phyloP scores from a whole-genome alignment of 177 flowering plant genomes.

The Vitis hybrid region DNA sequence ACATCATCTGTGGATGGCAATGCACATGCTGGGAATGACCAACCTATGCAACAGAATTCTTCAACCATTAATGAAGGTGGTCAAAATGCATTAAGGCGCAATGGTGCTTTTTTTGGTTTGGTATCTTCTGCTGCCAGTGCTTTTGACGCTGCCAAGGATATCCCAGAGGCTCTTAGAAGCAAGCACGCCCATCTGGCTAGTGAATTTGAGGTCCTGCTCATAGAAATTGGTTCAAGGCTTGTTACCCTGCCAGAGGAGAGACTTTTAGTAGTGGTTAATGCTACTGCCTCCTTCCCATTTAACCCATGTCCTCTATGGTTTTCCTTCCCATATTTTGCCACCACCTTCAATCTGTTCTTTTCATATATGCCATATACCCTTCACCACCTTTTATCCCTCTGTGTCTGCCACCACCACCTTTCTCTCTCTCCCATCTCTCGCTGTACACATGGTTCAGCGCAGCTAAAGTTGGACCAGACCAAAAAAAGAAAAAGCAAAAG shows the following conservation, averaged over 20 bases:
- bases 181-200: conserved; percentile 93
- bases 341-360: too few species aligned
- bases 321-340: too few species aligned
- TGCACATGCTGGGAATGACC: conserved; percentile 60
- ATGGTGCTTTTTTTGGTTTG: conserved; percentile 51
- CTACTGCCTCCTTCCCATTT: conserved; percentile 34
- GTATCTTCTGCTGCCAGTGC: conserved; percentile 89
- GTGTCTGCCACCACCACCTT: background rate
- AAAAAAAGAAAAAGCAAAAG: conserved; percentile 14
- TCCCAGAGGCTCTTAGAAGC: conserved; percentile 95
- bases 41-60: conserved; percentile 59
- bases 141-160: conserved; percentile 96
- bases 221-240: conserved; percentile 97
- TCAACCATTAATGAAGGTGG: conserved; percentile 59
- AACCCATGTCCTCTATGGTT: too few species aligned
- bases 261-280: conserved; percentile 95
- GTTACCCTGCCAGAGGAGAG: conserved; percentile 98
- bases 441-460: background rate
- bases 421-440: conserved; percentile 5
- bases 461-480: conserved; percentile 10
- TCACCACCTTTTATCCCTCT: too few species aligned
- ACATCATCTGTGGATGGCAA: conserved; percentile 50
- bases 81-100: conserved; percentile 68
- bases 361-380: too few species aligned
- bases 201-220: conserved; percentile 94